phyloP scores from a whole-genome alignment of 495 filamentous ascomycete species.

The Aspergillus kassunensis region DNA sequence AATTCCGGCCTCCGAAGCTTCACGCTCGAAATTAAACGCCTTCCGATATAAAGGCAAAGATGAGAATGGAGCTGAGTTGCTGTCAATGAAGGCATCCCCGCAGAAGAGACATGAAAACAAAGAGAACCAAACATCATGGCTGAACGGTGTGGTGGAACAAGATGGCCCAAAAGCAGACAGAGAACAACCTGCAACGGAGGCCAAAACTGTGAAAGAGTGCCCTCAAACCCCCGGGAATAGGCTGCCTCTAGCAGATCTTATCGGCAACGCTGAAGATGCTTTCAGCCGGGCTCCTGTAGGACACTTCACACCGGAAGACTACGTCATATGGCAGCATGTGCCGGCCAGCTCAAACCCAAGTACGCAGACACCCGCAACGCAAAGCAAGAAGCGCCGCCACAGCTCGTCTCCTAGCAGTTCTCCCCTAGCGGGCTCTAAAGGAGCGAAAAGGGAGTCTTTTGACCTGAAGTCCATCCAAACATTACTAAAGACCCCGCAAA shows the following conservation, averaged over 20 bases:
- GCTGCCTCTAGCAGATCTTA: conserved; percentile 73
- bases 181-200: conserved; percentile 27
- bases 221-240: conserved; percentile 72
- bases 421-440: conserved; percentile 51
- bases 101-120: conserved; percentile 31
- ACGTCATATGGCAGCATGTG: conserved; percentile 65
- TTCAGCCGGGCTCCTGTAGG: conserved; percentile 32
- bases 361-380: conserved; percentile 46
- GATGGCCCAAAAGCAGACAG: conserved; percentile 19
- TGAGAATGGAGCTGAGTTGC: conserved; percentile 28
- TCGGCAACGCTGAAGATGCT: conserved; percentile 65
- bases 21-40: conserved; percentile 55
- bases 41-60: conserved; percentile 47
- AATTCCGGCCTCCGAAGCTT: conserved; percentile 46
- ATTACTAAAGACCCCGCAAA: conserved; percentile 67
- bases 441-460: conserved; percentile 37
- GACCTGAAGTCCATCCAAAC: conserved; percentile 51
- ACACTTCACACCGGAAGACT: conserved; percentile 62
- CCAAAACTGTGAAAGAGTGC: conserved; percentile 43
- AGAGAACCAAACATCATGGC: conserved; percentile 38
- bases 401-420: conserved; percentile 81
- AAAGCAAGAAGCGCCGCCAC: conserved; percentile 65
- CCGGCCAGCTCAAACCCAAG: conserved; percentile 44
- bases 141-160: conserved; percentile 38
- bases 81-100: conserved; percentile 21